phyloP scores from a whole-genome alignment of 306 rosid genomes.

The Boehmeria nivea region DNA sequence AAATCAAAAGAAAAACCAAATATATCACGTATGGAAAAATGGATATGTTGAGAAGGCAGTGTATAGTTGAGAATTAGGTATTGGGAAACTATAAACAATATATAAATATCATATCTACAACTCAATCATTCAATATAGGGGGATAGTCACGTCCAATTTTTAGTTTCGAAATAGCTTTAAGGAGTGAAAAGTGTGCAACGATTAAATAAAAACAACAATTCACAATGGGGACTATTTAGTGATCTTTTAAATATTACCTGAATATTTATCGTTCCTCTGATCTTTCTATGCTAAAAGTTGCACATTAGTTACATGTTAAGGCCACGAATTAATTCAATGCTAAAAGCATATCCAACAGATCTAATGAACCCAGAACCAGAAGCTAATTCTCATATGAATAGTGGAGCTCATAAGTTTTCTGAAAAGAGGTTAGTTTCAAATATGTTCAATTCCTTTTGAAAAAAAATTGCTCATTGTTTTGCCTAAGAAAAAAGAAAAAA shows the following conservation, averaged over 20 bases:
- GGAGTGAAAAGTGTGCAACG: conserved; percentile 27
- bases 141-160: background rate
- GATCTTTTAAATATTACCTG: no score
- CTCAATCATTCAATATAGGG: background rate
- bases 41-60: no score
- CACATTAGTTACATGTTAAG: background rate
- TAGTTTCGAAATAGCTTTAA: conserved; percentile 35
- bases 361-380: conserved; percentile 34
- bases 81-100: background rate
- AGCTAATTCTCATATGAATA: conserved; percentile 10
- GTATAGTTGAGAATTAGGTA: background rate
- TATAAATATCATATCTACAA: no score
- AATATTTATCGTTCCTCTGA: no score
- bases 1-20: no score
- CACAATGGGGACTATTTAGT: no score
- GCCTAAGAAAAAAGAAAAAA: no score
- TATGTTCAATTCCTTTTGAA: no score
- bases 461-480: no score
- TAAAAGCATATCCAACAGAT: background rate
- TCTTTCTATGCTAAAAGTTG: no score
- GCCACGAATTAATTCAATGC: background rate
- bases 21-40: no score
- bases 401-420: conserved; percentile 19
- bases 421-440: conserved; percentile 33
- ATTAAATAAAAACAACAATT: conserved; percentile 7